Evolutionary conservation across 345 rosid species (phyloP).

Genomic region (Luvunga scandens): DNA sequence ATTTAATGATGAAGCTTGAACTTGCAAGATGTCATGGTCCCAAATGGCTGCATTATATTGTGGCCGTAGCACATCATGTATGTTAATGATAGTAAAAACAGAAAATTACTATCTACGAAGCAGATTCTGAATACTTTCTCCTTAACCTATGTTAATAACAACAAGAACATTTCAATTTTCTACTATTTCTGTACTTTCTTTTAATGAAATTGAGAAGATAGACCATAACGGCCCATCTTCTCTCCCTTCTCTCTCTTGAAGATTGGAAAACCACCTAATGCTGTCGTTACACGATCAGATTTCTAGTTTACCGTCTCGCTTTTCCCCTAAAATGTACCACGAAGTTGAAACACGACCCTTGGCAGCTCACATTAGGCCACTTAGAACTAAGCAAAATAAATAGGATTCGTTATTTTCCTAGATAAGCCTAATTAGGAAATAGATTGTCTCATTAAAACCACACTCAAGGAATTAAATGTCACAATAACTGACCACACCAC

Average conservation of each 20-base stretch:
- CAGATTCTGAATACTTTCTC: not conserved
- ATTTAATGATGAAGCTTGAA: not conserved
- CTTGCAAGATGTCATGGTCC: not conserved
- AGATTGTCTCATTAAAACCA: not conserved
- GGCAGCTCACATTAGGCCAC: not conserved
- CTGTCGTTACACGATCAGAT: not conserved
- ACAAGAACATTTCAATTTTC: not conserved
- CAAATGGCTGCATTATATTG: not conserved
- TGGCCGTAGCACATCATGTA: not conserved
- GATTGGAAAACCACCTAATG: not conserved
- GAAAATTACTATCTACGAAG: not conserved
- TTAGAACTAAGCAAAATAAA: not conserved
- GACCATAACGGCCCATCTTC: not conserved
- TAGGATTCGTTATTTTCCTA: not conserved
- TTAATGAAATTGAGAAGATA: not conserved
- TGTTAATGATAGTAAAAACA: not conserved
- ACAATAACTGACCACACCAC: slow-evolving; percentile 75
- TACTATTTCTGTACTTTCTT: not conserved
- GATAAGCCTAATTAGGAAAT: not conserved
- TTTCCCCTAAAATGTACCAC: not conserved
- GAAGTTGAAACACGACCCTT: not conserved
- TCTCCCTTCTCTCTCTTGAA: not conserved
- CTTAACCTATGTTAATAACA: not conserved
- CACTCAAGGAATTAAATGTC: not conserved
- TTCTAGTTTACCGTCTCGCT: not conserved